Conservation (phyloP, 192 early-diverging fungal genomes). For the Backusella liffmaniae region DNA sequence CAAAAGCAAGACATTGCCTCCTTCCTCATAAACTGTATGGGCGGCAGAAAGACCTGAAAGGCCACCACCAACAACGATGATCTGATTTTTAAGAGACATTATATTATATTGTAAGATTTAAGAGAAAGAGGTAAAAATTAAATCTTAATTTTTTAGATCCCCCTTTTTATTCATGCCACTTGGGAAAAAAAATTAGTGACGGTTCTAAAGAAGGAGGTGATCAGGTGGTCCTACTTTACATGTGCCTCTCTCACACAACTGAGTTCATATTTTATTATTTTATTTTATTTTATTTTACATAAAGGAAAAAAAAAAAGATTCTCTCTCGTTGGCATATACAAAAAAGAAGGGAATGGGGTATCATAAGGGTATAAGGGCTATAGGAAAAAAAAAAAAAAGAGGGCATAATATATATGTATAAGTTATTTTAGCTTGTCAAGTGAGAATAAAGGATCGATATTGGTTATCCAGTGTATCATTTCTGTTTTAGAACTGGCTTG, state of each 20-base stretch:
- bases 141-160: not conserved
- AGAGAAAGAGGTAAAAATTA: not conserved
- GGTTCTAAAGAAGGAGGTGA: not conserved
- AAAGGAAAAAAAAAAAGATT: conserved; percentile 8
- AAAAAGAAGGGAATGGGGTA: not conserved
- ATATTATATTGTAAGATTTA: conserved; percentile 15
- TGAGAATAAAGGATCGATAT: conserved; percentile 30
- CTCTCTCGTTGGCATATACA: conserved; percentile 10
- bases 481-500: conserved; percentile 61
- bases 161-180: conserved; percentile 19
- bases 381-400: not conserved
- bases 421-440: conserved; percentile 11
- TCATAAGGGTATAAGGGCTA: not conserved
- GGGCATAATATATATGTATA: not conserved
- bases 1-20: conserved; percentile 78
- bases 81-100: conserved; percentile 48
- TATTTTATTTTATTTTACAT: not conserved
- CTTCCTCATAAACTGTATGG: conserved; percentile 82
- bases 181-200: conserved; percentile 9
- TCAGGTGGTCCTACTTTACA: conserved; percentile 10
- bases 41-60: conserved; percentile 87
- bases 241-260: conserved; percentile 14
- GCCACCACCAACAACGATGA: conserved; percentile 89
- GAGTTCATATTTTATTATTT: conserved; percentile 2
- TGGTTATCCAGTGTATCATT: conserved; percentile 66